Evolutionary conservation across 306 rosid genomes (phyloP).

Genomic region (Glycyrrhiza uralensis): DNA sequence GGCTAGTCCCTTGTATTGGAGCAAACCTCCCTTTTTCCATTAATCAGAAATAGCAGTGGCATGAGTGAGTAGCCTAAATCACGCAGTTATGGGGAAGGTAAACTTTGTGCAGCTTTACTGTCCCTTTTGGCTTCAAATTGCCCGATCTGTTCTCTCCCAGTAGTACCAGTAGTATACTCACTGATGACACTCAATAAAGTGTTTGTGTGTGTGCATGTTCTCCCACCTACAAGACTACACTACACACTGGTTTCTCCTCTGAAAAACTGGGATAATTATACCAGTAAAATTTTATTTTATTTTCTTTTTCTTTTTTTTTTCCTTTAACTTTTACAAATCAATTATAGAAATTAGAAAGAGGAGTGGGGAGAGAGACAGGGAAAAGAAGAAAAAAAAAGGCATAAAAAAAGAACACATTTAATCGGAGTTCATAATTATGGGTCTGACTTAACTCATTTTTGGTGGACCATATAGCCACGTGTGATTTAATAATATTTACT

Average conservation of each 20-base stretch:
- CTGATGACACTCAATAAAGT: neutral
- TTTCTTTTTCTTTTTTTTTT: no score
- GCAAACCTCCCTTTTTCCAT: neutral
- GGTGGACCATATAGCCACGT: no score
- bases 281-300: no score
- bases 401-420: no score
- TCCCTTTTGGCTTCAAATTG: slow-evolving; percentile 44
- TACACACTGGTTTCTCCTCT: neutral
- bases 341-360: no score
- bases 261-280: neutral
- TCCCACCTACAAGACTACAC: no score
- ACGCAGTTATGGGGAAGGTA: slow-evolving; percentile 56
- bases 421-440: no score
- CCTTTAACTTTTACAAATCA: no score
- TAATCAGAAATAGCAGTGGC: slow-evolving; percentile 28
- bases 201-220: neutral
- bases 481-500: no score
- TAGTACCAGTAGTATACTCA: neutral
- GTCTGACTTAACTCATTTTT: no score
- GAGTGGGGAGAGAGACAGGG: no score
- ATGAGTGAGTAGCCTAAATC: slow-evolving; percentile 33
- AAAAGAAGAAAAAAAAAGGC: no score
- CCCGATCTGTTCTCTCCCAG: slow-evolving; percentile 24
- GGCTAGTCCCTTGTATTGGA: slow-evolving; percentile 32
- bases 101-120: slow-evolving; percentile 47